Evolutionary conservation across 2,329 filamentous ascomycete genomes (phyloP).

Genomic region (Pseudogymnoascus sp.): DNA sequence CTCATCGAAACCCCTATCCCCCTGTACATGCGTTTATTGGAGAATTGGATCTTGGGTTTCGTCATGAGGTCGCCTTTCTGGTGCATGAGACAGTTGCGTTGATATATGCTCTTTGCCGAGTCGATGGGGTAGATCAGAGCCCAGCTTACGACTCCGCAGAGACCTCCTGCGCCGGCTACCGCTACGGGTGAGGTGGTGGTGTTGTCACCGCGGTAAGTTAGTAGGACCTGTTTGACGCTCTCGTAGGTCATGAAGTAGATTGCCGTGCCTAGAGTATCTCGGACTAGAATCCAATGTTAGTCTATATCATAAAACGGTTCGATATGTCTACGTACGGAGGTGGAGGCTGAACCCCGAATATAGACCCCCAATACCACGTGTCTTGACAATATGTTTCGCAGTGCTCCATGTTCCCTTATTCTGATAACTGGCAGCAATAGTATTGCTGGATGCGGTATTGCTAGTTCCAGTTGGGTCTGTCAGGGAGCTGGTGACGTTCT

Average conservation of each 20-base stretch:
- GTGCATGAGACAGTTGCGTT: slow-evolving; percentile 68
- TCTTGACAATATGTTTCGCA: slow-evolving; percentile 66
- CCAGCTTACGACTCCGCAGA: slow-evolving; percentile 81
- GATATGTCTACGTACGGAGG: slow-evolving; percentile 47
- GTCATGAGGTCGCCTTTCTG: slow-evolving; percentile 55
- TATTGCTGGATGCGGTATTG: slow-evolving; percentile 11
- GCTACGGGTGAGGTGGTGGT: slow-evolving; percentile 72
- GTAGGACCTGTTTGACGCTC: slow-evolving; percentile 72
- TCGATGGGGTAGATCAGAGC: slow-evolving; percentile 59
- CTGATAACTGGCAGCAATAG: slow-evolving; percentile 59
- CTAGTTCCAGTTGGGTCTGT: slow-evolving; percentile 22
- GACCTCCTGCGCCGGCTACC: slow-evolving; percentile 67
- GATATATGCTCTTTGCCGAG: slow-evolving; percentile 77
- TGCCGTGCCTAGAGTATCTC: slow-evolving; percentile 73
- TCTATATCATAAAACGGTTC: slow-evolving; percentile 1
- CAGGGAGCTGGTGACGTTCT: slow-evolving; percentile 35
- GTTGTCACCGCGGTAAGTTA: slow-evolving; percentile 61
- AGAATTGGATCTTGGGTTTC: slow-evolving; percentile 68
- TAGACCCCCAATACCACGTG: slow-evolving; percentile 62
- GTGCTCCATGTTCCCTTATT: slow-evolving; percentile 71
- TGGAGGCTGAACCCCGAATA: slow-evolving; percentile 77
- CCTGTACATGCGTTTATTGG: slow-evolving; percentile 70
- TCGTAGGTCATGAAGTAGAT: slow-evolving; percentile 90
- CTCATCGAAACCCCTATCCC: slow-evolving; percentile 77
- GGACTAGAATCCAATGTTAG: slow-evolving; percentile 40